Percentiles rank a stretch among this genome's conserved stretches.
Conservation (phyloP, 495 filamentous ascomycete species). For the Talaromyces adpressus region DNA sequence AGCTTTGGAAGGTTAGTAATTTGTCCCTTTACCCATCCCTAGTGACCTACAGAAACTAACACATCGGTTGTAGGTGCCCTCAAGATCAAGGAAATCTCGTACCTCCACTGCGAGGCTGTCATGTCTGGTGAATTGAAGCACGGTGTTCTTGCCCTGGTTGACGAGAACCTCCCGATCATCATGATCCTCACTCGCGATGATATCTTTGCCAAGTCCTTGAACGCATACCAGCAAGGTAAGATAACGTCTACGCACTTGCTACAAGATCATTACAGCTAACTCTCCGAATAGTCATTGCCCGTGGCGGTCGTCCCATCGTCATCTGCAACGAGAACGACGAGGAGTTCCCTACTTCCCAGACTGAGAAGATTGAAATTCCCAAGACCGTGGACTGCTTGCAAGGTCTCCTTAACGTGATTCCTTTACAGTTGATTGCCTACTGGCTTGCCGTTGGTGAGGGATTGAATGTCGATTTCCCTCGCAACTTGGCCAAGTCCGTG, state of each 20-base stretch:
- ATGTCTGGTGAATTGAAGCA: slow-evolving; percentile 99
- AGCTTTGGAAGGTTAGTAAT: slow-evolving; percentile 73
- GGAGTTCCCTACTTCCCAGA: slow-evolving; percentile 79
- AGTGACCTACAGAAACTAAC: slow-evolving; percentile 10
- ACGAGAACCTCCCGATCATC: slow-evolving; percentile 97
- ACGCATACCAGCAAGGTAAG: slow-evolving; percentile 95
- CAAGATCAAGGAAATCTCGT: slow-evolving; percentile 99
- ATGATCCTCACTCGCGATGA: slow-evolving; percentile 97
- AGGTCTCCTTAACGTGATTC: slow-evolving; percentile 95
- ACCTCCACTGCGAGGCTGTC: slow-evolving; percentile 98
- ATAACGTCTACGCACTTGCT: slow-evolving; percentile 8
- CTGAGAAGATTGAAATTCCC: slow-evolving; percentile 95
- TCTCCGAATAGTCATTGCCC: slow-evolving; percentile 67
- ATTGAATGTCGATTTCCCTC: slow-evolving; percentile 93
- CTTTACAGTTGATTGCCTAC: slow-evolving; percentile 94
- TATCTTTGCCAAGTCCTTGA: slow-evolving; percentile 93
- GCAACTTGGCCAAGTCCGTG: slow-evolving; percentile 97
- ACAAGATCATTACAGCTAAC: neutral
- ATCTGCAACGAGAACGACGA: slow-evolving; percentile 90
- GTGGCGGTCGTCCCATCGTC: slow-evolving; percentile 89
- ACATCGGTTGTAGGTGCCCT: slow-evolving; percentile 54
- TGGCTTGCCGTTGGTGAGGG: slow-evolving; percentile 96
- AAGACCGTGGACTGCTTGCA: slow-evolving; percentile 93
- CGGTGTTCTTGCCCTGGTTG: slow-evolving; percentile 92
- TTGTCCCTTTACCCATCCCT: neutral